Base-by-base conservation (phyloP, 2,329 filamentous ascomycete species). In the Herpotrichia juniperi region DNA sequence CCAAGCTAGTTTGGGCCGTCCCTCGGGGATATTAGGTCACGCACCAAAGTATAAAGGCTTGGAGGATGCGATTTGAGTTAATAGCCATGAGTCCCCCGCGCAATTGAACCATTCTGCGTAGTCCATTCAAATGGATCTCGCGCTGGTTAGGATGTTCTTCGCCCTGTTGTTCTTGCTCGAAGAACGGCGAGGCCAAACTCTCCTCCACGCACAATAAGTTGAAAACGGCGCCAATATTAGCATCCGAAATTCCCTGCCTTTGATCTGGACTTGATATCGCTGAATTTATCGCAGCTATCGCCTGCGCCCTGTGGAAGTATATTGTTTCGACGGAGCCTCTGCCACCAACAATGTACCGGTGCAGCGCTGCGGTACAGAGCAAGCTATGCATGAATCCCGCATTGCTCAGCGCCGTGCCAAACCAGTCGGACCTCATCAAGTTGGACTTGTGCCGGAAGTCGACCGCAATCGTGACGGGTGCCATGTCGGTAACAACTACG, bases 41-140 rank as follows among this genome's bases (percentile, higher is more conserved):
- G 37, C 61, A 74, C 72, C 72, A 74, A 57, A 74, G 67, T 64
- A 74, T 73, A 65, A 74, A 74, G 21, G 72, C 69, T 46, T 74
- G 71, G 17, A 74, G 54, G n/a, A 72, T 71, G 44, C 69, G 68
- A 52, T 73, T 74, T 17, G 68, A 69, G 32, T 59, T 62, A 31
- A 74, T 67, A 48, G 62, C 64, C 42, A 46, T 52, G 10, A 74
- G 52, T 12, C 72, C 72, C 26, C 72, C 72, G 12, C 72, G 63
- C 43, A 73, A 37, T 45, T 68, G 62, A 12, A 74, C 54, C 72
- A 74, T 74, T 51, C 56, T 65, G 26, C 58, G 61, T 56, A 74
- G 37, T 4, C 71, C 72, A 24, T 64, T 63, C 32, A 69, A 43
- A 51, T 74, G 72, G 44, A 71, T 70, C 32, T 56, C 56, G 37